phyloP scores from a whole-genome alignment of 2,329 filamentous ascomycete genomes.

The Chaetomiaceae sp. region DNA sequence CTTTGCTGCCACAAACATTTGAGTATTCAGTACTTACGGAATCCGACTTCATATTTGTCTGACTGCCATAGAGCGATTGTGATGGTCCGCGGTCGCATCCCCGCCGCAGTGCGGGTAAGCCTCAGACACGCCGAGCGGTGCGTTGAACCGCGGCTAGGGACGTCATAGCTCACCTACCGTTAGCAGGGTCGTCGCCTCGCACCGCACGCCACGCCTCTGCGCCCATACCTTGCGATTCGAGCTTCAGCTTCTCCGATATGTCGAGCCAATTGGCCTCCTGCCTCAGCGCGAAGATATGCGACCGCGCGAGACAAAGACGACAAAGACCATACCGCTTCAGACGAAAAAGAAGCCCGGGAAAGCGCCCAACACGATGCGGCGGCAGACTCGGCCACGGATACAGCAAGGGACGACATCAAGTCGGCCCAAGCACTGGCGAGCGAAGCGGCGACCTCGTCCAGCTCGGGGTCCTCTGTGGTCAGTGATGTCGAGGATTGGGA shows the following conservation, averaged over 20 bases:
- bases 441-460: conserved; percentile 29
- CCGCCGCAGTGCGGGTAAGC: conserved; percentile 24
- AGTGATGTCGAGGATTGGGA: conserved; percentile 59
- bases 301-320: conserved; percentile 12
- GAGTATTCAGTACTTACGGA: not conserved
- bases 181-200: conserved; percentile 20
- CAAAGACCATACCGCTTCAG: conserved; percentile 1
- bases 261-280: not conserved
- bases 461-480: conserved; percentile 23
- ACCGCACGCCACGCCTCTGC: conserved; percentile 11
- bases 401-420: conserved; percentile 21
- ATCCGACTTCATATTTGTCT: not conserved
- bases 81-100: conserved; percentile 25
- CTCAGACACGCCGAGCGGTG: too few species aligned
- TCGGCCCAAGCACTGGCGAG: conserved; percentile 21
- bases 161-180: conserved; percentile 22
- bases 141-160: too few species aligned
- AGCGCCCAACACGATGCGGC: conserved; percentile 22
- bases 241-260: not conserved
- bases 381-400: conserved; percentile 22
- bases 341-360: conserved; percentile 17
- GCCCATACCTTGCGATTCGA: not conserved
- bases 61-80: conserved; percentile 1
- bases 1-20: conserved; percentile 18
- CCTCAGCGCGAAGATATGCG: conserved; percentile 15